Evolutionary conservation across 2,329 filamentous ascomycete genomes (phyloP), one percentile per base, ranked within the genome.

Genomic region (Botrytis byssoidea): DNA sequence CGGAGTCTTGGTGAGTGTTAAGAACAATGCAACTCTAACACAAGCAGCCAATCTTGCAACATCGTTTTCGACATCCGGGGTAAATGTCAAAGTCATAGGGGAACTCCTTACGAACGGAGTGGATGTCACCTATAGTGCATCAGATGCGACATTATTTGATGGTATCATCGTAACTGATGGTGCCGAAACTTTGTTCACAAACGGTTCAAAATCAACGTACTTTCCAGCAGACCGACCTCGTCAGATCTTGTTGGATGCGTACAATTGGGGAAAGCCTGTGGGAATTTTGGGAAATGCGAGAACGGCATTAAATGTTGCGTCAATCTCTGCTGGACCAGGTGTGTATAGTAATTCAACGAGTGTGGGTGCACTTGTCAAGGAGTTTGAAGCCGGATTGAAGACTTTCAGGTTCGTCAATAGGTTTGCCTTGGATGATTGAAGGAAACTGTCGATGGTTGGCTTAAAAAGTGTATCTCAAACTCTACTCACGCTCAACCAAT

Each of bases 191-290:
- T 82, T 90, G 22, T 91, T 93, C 77, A 76, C 79, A 8, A 80
- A 81, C 29, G 80, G 80, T 29, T 81, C 81, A 0, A 79, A 80
- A 35, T 88, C 86, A 5, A 84, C 88, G 0, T 83, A 93, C 10
- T 93, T 87, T 81, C 91, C 91, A 0, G 83, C 86, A 2, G 88
- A 88, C 1, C 85, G 90, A 0, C 92, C 91, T 0, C 81, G 86
- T 3, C 86, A 92, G 83, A 90, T 93, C 69, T 80, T 93, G 29
- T 80, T 85, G 25, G 88, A 90, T 78, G 88, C 85, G 0, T 93
- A 89, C 82, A 84, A 88, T 37, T 93, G 89, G 84, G 91, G 91
- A 6, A 94, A 94, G 85, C 89, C 92, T 0, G 83, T 93, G 37
- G 90, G 85, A 22, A 35, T 44, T 32, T 44, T 66, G 10, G 46